Evolutionary conservation across 306 rosid species (phyloP).

Genomic region (Pyrus communis): DNA sequence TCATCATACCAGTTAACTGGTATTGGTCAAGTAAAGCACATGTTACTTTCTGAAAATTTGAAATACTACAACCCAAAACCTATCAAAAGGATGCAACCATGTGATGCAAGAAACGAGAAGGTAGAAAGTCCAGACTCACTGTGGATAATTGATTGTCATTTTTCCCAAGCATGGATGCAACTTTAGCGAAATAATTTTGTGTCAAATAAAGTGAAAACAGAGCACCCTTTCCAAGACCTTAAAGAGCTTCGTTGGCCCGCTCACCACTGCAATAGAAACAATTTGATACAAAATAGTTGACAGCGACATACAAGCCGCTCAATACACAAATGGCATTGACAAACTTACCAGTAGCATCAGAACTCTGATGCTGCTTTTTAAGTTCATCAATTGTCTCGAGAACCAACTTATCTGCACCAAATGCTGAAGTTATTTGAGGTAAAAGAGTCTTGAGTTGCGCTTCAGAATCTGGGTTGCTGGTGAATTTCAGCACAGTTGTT

Average conservation of each 20-base stretch:
- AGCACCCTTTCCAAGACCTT: too few species aligned
- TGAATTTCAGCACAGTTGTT: slow-evolving; percentile 54
- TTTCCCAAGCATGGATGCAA: too few species aligned
- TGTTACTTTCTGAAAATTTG: slow-evolving; percentile 46
- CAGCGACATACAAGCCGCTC: slow-evolving; percentile 42
- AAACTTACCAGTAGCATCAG: slow-evolving; percentile 61
- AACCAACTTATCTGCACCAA: slow-evolving; percentile 57
- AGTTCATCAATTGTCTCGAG: slow-evolving; percentile 65
- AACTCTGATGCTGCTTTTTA: slow-evolving; percentile 46
- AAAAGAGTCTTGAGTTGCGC: slow-evolving; percentile 57
- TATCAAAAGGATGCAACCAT: neutral
- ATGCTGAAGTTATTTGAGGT: slow-evolving; percentile 68
- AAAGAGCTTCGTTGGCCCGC: slow-evolving; percentile 92
- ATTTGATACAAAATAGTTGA: neutral
- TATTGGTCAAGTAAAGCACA: slow-evolving; percentile 13
- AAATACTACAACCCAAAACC: neutral
- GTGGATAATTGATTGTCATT: too few species aligned
- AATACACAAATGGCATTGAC: slow-evolving; percentile 8
- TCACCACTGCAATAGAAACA: slow-evolving; percentile 44
- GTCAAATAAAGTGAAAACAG: too few species aligned
- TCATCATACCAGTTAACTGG: slow-evolving; percentile 82
- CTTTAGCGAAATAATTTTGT: too few species aligned
- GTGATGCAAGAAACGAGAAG: too few species aligned
- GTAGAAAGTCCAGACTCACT: too few species aligned
- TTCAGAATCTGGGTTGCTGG: slow-evolving; percentile 65